Conservation (phyloP, 2,329 filamentous ascomycete genomes). For the Ustulina deusta region DNA sequence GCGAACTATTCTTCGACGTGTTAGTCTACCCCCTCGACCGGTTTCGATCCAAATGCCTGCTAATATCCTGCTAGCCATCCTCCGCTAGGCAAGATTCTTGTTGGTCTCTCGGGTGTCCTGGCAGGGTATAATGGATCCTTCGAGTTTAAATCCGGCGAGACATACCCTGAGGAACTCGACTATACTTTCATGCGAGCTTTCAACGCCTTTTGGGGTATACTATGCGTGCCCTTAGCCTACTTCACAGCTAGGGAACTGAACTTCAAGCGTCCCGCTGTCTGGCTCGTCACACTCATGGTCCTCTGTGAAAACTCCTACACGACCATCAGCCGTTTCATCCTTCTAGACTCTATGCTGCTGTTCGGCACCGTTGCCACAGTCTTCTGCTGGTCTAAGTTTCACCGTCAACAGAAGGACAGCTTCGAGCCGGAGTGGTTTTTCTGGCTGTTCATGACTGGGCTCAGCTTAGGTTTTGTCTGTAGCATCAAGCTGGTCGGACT, state of each 20-base stretch:
- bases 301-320: slow-evolving; percentile 99
- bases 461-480: slow-evolving; percentile 97
- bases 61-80: slow-evolving; percentile 65
- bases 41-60: slow-evolving; percentile 26
- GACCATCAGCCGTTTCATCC: slow-evolving; percentile 97
- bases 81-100: slow-evolving; percentile 97
- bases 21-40: slow-evolving; percentile 47
- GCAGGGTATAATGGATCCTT: slow-evolving; percentile 99
- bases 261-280: slow-evolving; percentile 86
- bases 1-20: slow-evolving; percentile 97
- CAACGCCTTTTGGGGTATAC: slow-evolving; percentile 93
- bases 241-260: slow-evolving; percentile 93
- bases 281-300: slow-evolving; percentile 96
- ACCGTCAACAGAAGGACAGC: slow-evolving; percentile 84
- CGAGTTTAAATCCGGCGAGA: slow-evolving; percentile 99
- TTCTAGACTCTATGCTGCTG: slow-evolving; percentile 97
- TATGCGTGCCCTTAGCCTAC: slow-evolving; percentile 94
- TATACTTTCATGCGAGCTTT: slow-evolving; percentile 99
- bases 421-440: slow-evolving; percentile 94
- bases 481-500: slow-evolving; percentile 99
- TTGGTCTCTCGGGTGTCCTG: slow-evolving; percentile 93
- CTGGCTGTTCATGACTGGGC: slow-evolving; percentile 92
- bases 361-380: slow-evolving; percentile 99
- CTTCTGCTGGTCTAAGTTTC: slow-evolving; percentile 97
- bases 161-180: slow-evolving; percentile 91